Percentiles rank a stretch among this genome's conserved stretches.
Conservation (phyloP, 2,329 filamentous ascomycete genomes). For the Epichloe sp. region DNA sequence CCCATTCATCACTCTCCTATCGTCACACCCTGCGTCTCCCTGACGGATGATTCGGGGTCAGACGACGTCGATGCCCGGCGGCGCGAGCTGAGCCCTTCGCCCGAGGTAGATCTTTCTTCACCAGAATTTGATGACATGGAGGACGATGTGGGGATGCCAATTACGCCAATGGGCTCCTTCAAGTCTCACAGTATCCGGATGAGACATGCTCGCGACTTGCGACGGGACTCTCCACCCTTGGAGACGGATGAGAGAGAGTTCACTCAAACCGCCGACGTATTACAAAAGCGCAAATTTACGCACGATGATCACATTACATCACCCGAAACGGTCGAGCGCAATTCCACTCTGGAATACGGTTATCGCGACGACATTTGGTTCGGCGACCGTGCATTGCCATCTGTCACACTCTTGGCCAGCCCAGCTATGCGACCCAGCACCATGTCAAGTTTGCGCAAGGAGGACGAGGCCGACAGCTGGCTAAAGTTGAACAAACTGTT, state of each 20-base stretch:
- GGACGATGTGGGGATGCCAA: slow-evolving; percentile 44
- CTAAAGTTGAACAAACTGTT: slow-evolving; percentile 27
- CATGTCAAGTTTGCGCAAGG: slow-evolving; percentile 19
- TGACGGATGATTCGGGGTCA: slow-evolving; percentile 35
- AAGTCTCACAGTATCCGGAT: slow-evolving; percentile 28
- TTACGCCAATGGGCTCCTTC: slow-evolving; percentile 52
- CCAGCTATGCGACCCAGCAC: slow-evolving; percentile 34
- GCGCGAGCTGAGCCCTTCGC: slow-evolving; percentile 71
- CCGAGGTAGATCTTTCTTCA: slow-evolving; percentile 82
- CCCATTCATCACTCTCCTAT: slow-evolving; percentile 30
- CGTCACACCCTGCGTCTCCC: slow-evolving; percentile 72
- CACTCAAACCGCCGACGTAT: slow-evolving; percentile 80
- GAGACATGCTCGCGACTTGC: slow-evolving; percentile 27
- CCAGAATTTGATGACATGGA: slow-evolving; percentile 70
- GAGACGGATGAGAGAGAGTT: slow-evolving; percentile 96
- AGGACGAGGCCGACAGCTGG: slow-evolving; percentile 26
- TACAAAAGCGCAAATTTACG: slow-evolving; percentile 51
- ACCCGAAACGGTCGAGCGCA: slow-evolving; percentile 19
- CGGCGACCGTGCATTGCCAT: slow-evolving; percentile 23
- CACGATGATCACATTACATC: slow-evolving; percentile 24
- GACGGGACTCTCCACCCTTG: slow-evolving; percentile 73
- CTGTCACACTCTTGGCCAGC: slow-evolving; percentile 37
- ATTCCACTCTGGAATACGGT: slow-evolving; percentile 19
- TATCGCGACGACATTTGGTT: slow-evolving; percentile 40
- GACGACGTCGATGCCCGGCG: slow-evolving; percentile 61